Evolutionary conservation across 192 early-diverging fungal species (phyloP).

Genomic region (Mortierella claussenii): DNA sequence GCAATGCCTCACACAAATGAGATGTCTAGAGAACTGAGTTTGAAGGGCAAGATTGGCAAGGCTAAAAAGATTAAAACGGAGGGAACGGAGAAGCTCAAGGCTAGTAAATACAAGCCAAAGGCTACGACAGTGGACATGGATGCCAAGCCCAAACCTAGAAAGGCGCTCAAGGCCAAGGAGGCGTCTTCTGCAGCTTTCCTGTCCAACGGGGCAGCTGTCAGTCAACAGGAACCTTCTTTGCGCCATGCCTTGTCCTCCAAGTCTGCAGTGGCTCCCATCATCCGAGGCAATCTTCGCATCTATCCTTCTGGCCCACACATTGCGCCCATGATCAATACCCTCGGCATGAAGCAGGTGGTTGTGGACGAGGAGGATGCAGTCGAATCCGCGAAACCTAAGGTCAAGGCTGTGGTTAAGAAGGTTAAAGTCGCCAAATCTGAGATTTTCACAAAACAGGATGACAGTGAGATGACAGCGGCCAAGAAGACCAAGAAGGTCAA

Average conservation of each 20-base stretch:
- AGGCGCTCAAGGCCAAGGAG: slow-evolving; percentile 6
- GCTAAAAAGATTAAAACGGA: slow-evolving; percentile 35
- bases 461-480: not conserved
- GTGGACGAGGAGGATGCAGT: not conserved
- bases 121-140: not conserved
- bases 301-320: slow-evolving; percentile 50
- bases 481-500: slow-evolving; percentile 12
- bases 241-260: slow-evolving; percentile 1
- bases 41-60: slow-evolving; percentile 20
- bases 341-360: slow-evolving; percentile 5
- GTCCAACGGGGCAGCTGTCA: not conserved
- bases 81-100: slow-evolving; percentile 1
- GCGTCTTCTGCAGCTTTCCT: not conserved
- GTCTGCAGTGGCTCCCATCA: slow-evolving; percentile 32
- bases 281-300: slow-evolving; percentile 50
- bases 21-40: not conserved
- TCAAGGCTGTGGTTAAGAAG: slow-evolving; percentile 8
- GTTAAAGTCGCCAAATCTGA: not conserved
- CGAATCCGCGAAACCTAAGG: not conserved
- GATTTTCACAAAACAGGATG: not conserved
- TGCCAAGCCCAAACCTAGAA: not conserved
- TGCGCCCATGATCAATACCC: slow-evolving; percentile 6
- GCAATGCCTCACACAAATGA: not conserved
- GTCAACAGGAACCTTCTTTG: not conserved
- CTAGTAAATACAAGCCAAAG: slow-evolving; percentile 19